phyloP scores from a whole-genome alignment of 768 basidiomycete genomes.

The Pleurotus tuoliensis region DNA sequence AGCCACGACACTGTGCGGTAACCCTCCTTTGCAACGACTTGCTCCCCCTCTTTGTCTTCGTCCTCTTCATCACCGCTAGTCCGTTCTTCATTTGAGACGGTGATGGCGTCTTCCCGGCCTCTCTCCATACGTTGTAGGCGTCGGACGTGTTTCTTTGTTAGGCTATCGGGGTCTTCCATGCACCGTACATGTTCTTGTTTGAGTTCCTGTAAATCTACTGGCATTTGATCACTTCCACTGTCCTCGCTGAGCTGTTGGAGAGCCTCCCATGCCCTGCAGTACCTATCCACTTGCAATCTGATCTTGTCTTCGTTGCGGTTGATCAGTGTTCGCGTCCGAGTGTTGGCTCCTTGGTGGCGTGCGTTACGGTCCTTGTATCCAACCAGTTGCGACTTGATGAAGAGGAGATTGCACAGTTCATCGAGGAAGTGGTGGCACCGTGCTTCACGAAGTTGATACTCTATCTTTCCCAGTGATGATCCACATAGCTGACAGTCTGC shows the following conservation, averaged over 20 bases:
- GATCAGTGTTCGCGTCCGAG: neutral
- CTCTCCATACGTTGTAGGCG: neutral
- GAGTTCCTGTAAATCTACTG: neutral
- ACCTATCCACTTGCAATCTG: neutral
- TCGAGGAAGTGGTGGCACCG: neutral
- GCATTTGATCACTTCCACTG: neutral
- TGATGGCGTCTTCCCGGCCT: neutral
- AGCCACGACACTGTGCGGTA: conserved; percentile 3
- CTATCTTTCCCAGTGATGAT: neutral
- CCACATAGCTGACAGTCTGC: neutral
- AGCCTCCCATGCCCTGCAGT: neutral
- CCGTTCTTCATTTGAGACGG: neutral
- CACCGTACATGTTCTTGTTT: neutral
- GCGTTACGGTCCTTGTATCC: neutral
- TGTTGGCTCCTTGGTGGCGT: neutral
- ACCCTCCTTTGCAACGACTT: neutral
- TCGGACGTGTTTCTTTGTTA: neutral
- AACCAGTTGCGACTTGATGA: neutral
- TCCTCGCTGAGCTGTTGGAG: neutral
- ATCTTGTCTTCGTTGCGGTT: conserved; percentile 1
- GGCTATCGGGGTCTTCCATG: neutral
- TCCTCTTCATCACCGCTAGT: neutral
- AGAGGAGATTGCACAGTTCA: neutral
- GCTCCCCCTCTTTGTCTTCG: neutral
- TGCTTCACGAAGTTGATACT: neutral